Conservation (phyloP, 1,284 basidiomycete genomes). For the Ganoderma sp. region DNA sequence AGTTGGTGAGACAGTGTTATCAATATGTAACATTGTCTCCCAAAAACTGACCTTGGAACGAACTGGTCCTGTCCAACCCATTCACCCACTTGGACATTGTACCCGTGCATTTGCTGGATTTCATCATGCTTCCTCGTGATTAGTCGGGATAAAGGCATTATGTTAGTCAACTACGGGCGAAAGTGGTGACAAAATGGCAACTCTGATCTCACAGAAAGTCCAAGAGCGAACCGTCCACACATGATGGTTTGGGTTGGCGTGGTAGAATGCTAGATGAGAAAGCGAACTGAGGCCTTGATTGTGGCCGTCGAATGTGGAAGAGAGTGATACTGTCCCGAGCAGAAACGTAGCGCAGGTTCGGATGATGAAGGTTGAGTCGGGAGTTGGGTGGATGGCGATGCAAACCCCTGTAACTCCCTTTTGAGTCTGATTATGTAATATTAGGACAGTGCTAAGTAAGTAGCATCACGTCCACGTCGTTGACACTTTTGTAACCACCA, state of each 20-base stretch:
- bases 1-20: background rate
- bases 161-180: background rate
- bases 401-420: too few species aligned
- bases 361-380: background rate
- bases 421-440: too few species aligned
- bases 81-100: slow-evolving; percentile 55
- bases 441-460: too few species aligned
- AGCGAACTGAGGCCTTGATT: background rate
- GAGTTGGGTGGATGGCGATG: background rate
- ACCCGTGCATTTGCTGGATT: slow-evolving; percentile 49
- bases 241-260: slow-evolving; percentile 40
- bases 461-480: too few species aligned
- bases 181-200: background rate
- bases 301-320: background rate
- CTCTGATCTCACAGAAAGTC: slow-evolving; percentile 47
- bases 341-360: background rate
- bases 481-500: too few species aligned
- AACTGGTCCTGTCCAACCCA: slow-evolving; percentile 71
- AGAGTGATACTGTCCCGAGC: background rate
- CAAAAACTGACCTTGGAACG: slow-evolving; percentile 45
- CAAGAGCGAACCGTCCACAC: slow-evolving; percentile 71
- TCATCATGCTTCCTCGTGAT: slow-evolving; percentile 41
- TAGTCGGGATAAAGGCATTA: background rate
- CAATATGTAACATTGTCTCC: background rate
- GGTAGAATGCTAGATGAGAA: background rate